Conservation (phyloP, 306 rosid genomes). For the Hippophae tibetana region DNA sequence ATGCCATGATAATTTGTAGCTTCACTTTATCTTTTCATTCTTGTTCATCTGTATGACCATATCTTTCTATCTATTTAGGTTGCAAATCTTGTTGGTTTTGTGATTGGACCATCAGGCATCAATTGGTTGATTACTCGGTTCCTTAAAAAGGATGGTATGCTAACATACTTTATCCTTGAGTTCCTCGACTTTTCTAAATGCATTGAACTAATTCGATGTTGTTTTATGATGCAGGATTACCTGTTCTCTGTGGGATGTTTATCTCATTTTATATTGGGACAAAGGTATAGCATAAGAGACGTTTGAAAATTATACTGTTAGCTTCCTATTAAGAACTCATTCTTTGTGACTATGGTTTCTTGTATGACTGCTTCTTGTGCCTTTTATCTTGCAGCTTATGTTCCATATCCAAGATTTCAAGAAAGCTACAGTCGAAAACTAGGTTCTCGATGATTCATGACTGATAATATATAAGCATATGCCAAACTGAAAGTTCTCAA, state of each 20-base stretch:
- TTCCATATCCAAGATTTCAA: conserved; percentile 67
- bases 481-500: no score
- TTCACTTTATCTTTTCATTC: background rate
- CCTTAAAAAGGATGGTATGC: conserved; percentile 56
- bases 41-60: background rate
- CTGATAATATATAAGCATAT: no score
- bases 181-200: conserved; percentile 4
- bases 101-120: conserved; percentile 70
- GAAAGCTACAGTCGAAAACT: conserved; percentile 18
- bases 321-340: conserved; percentile 1
- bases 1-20: background rate
- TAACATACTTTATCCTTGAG: conserved; percentile 4
- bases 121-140: conserved; percentile 68
- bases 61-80: conserved; percentile 35
- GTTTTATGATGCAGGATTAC: conserved; percentile 44
- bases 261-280: conserved; percentile 78
- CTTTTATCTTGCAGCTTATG: conserved; percentile 56
- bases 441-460: no score
- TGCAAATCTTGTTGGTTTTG: conserved; percentile 90
- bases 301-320: background rate
- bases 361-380: conserved; percentile 7
- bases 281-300: conserved; percentile 38
- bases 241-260: conserved; percentile 70
- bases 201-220: conserved; percentile 8
- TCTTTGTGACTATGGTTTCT: background rate